A percentile compares a stretch with the other conserved stretches of the same genome.
Conservation (phyloP, 2,329 filamentous ascomycete genomes). For the Xylariaceae sp. region DNA sequence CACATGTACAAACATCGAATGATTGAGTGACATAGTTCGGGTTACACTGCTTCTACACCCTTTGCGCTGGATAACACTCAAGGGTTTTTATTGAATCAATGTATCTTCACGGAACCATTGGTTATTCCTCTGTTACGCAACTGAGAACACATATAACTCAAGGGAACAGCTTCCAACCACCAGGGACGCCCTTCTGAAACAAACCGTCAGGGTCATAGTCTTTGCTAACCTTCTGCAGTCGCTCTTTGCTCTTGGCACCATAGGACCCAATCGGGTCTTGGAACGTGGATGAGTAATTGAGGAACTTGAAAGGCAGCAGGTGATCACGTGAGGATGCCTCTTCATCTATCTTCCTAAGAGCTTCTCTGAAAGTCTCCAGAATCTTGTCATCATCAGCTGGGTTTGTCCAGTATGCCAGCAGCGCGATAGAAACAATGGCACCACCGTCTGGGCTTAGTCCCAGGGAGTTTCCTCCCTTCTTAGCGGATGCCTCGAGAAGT, state of each 20-base stretch:
- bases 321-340: slow-evolving; percentile 2
- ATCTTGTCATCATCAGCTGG: slow-evolving; percentile 12
- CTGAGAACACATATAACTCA: too few species aligned
- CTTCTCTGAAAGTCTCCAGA: not conserved
- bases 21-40: too few species aligned
- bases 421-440: slow-evolving; percentile 6
- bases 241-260: slow-evolving; percentile 10
- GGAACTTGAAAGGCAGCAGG: slow-evolving; percentile 9
- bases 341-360: slow-evolving; percentile 5
- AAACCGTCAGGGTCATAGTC: slow-evolving; percentile 26
- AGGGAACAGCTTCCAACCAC: slow-evolving; percentile 18
- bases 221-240: slow-evolving; percentile 17
- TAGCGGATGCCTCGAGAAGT: too few species aligned
- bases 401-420: slow-evolving; percentile 11
- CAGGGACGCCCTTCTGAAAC: slow-evolving; percentile 23
- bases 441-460: slow-evolving; percentile 7
- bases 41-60: too few species aligned
- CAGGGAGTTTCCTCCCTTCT: slow-evolving; percentile 14
- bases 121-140: too few species aligned
- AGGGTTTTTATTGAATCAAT: too few species aligned
- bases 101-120: too few species aligned
- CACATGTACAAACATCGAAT: too few species aligned
- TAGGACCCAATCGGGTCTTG: slow-evolving; percentile 19
- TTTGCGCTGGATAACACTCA: too few species aligned
- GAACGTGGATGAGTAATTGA: slow-evolving; percentile 19